These are phyloP conservation scores for Telfairia occidentalis DNA, from an alignment of 331 rosid species.

Conservation along the genomic window DNA sequence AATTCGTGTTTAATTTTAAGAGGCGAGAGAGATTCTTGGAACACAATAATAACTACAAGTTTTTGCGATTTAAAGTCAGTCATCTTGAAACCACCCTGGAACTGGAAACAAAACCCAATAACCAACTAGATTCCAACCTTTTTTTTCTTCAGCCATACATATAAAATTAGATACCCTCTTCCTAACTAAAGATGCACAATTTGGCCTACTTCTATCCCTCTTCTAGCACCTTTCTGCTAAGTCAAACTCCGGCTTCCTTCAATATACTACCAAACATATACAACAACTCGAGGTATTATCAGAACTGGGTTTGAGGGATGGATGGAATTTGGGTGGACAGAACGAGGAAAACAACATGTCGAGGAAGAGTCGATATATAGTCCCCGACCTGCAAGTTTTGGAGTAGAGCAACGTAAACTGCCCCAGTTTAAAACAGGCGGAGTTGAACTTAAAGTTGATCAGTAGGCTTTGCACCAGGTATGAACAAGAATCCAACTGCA, in stretches of 20 bases:
- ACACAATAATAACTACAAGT: constrained; percentile 18
- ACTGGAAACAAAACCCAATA: constrained; percentile 34
- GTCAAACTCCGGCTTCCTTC: constrained; percentile 41
- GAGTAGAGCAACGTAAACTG: background rate
- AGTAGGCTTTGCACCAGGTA: constrained; percentile 34
- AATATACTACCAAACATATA: constrained; percentile 46
- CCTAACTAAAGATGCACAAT: constrained; percentile 53
- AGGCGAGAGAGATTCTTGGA: background rate
- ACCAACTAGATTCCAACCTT: constrained; percentile 27
- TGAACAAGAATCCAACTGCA: constrained; percentile 34
- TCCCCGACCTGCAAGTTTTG: constrained; percentile 6
- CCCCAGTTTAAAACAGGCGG: constrained; percentile 2
- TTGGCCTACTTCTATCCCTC: constrained; percentile 41
- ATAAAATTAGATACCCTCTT: constrained; percentile 35
- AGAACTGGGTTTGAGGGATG: constrained; percentile 8
- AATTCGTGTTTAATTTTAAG: background rate
- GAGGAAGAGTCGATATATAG: constrained; percentile 21
- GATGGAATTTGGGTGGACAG: constrained; percentile 10
- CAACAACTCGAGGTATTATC: constrained; percentile 30
- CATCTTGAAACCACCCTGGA: constrained; percentile 45
- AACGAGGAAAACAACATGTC: constrained; percentile 24
- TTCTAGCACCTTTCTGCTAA: constrained; percentile 38
- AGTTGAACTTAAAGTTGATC: constrained; percentile 15
- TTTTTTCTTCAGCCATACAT: constrained; percentile 20
- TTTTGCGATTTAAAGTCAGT: constrained; percentile 32